Percentiles rank a stretch among this genome's conserved stretches.
Evolutionary conservation across 2,329 filamentous ascomycete genomes (phyloP).

Genomic region (Blumeriella jaapii): DNA sequence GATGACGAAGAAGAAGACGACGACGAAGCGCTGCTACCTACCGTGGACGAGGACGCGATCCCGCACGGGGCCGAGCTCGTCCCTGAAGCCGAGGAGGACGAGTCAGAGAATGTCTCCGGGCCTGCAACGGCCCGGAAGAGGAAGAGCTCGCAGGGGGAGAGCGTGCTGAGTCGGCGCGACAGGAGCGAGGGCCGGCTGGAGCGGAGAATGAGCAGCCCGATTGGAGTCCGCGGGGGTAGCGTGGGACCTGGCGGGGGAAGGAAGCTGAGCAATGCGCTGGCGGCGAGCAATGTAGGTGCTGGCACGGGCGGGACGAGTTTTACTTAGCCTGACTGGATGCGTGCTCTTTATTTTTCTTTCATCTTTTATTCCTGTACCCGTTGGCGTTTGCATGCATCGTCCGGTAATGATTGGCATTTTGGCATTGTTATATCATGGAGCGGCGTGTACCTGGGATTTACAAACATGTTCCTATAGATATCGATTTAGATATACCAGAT

Average conservation of each 20-base stretch:
- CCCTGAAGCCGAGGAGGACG: constrained; percentile 15
- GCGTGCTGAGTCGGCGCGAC: not conserved
- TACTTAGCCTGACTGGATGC: no score
- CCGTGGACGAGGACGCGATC: constrained; percentile 15
- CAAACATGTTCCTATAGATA: no score
- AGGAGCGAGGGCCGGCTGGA: constrained; percentile 7
- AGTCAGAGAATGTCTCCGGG: constrained; percentile 3
- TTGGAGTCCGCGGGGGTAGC: constrained; percentile 21
- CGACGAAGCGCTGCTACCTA: constrained; percentile 12
- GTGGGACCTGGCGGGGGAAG: constrained; percentile 25
- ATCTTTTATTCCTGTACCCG: no score
- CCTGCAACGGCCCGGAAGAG: constrained; percentile 2
- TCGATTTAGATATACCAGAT: no score
- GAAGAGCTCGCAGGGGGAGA: constrained; percentile 3
- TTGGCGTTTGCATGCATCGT: no score
- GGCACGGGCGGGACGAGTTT: constrained; percentile 26
- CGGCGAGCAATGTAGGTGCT: constrained; percentile 23
- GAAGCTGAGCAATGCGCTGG: constrained; percentile 26
- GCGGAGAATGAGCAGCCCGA: constrained; percentile 23
- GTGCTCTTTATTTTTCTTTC: no score
- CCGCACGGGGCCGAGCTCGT: constrained; percentile 16
- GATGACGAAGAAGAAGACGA: constrained; percentile 16
- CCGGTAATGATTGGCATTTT: no score
- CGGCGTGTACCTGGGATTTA: no score
- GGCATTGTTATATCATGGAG: no score